phyloP scores from a whole-genome alignment of 2,329 filamentous ascomycete species.

The Neonectria neomacrospora region DNA sequence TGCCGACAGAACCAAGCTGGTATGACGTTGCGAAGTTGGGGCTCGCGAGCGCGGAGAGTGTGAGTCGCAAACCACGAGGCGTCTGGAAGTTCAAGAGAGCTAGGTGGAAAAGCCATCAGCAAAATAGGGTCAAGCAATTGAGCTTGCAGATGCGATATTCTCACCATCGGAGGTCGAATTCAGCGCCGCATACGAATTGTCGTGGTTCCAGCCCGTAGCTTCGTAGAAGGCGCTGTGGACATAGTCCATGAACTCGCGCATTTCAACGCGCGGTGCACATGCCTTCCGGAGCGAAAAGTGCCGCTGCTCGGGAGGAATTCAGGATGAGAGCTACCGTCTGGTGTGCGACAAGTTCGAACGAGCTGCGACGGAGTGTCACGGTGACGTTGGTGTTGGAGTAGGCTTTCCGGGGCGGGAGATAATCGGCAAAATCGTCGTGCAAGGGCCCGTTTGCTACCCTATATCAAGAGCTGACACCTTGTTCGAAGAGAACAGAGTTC shows the following conservation, averaged over 20 bases:
- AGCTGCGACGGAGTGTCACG: constrained; percentile 5
- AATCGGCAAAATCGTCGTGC: constrained; percentile 1
- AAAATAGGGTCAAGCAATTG: constrained; percentile 17
- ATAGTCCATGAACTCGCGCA: constrained; percentile 98
- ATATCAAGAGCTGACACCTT: background rate
- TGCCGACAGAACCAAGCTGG: constrained; percentile 85
- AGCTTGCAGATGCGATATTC: constrained; percentile 32
- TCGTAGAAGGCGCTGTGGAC: constrained; percentile 91
- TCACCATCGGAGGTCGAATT: constrained; percentile 85
- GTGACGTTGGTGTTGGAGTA: constrained; percentile 7
- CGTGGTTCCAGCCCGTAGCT: constrained; percentile 86
- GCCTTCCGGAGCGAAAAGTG: constrained; percentile 33
- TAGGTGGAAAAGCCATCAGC: constrained; percentile 49
- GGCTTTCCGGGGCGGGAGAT: constrained; percentile 6
- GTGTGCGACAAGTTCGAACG: constrained; percentile 14
- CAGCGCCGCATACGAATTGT: constrained; percentile 90
- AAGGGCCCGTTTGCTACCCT: background rate
- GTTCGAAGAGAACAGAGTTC: background rate
- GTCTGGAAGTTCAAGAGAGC: constrained; percentile 90
- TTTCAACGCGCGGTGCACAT: constrained; percentile 56
- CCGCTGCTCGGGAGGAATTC: constrained; percentile 12
- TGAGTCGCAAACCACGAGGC: constrained; percentile 84
- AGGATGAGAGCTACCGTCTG: constrained; percentile 1
- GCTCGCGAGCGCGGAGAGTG: constrained; percentile 90
- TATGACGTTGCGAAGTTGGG: constrained; percentile 96